Base-by-base conservation (phyloP, 2,329 filamentous ascomycete species). In the Tetracladium maxilliforme region DNA sequence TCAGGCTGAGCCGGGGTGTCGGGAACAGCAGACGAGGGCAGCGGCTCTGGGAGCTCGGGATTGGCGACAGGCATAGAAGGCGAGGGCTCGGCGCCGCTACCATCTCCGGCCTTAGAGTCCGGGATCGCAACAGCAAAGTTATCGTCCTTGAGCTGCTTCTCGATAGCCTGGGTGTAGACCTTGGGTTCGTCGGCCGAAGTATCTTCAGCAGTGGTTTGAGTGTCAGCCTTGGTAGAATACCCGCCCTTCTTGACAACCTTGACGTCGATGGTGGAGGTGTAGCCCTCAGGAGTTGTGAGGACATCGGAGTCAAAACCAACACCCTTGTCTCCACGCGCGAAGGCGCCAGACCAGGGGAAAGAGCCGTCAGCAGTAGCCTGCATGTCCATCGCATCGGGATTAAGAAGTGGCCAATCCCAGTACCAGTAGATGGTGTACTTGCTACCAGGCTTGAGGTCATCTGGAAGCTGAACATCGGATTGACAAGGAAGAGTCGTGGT, bases 351-450 rank as follows among this genome's bases (percentile, higher is more conserved):
- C 35, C 68, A 73, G 12, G 60, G 61, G 5, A 61, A 70, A 44
- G 72, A 73, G 38, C 58, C 66, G 43, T 73, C 61, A 33, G 62
- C 56, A 33, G 61, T 62, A 33, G 51, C 52, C 7, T 64, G 49
- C 31, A 47, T 51, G 35, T 42, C 49, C 33, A 45, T 48, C 19
- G 41, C 45, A 41, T 7, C 45, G 30, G 6, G 39, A 39, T 54
- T 50, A 43, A 70, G 57, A 10, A 69, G 74, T 4, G 77, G 75
- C 82, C 84, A 98, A 49, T 92, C 78, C 90, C 90, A 95, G 22
- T 94, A 76, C 87, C 87, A 95, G 59, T 93, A 92, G 25, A 93
- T 53, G 4, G 83, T 87, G 47, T 86, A 81, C 15, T 64, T 62
- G 16, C 72, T 65, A 22, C 71, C 70, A 7, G 58, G 48, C n/a